phyloP scores from a whole-genome alignment of 1,139 yeast species.

The Nakaseomyces sp. region DNA sequence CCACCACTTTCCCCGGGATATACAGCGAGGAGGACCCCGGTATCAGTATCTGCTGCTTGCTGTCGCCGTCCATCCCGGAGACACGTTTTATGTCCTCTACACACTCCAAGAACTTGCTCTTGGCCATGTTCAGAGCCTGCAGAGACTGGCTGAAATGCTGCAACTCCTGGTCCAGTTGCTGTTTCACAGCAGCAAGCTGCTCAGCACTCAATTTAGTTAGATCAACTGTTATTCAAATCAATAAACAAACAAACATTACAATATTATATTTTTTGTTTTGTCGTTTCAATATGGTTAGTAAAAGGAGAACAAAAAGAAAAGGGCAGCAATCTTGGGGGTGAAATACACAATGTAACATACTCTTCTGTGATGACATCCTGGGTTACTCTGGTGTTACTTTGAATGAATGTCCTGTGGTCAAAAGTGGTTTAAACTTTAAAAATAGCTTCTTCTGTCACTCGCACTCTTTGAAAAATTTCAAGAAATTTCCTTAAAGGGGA shows the following conservation, averaged over 20 bases:
- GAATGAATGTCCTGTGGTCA: no score
- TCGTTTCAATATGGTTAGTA: neutral
- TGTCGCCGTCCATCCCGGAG: slow-evolving; percentile 36
- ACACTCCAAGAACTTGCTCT: slow-evolving; percentile 75
- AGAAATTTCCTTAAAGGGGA: no score
- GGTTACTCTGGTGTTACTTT: no score
- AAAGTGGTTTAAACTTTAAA: no score
- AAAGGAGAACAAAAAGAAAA: neutral
- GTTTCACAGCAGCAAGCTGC: slow-evolving; percentile 76
- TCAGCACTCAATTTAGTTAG: slow-evolving; percentile 66
- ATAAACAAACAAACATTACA: no score
- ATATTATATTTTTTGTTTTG: no score
- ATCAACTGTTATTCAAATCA: slow-evolving; percentile 47
- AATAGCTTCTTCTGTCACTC: no score
- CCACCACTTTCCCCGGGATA: slow-evolving; percentile 69
- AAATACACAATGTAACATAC: slow-evolving; percentile 15
- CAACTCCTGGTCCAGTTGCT: slow-evolving; percentile 76
- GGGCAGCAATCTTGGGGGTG: no score
- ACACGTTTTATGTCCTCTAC: slow-evolving; percentile 57
- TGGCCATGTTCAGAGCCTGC: slow-evolving; percentile 78
- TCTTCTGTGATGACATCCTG: slow-evolving; percentile 20
- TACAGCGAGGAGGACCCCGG: slow-evolving; percentile 87
- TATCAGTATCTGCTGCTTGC: slow-evolving; percentile 48
- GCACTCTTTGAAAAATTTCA: no score
- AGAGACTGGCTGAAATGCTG: slow-evolving; percentile 79